These are phyloP conservation scores for Leccinum angustisporum DNA, from an alignment of 1,284 basidiomycete genomes.

Conservation along the genomic window DNA sequence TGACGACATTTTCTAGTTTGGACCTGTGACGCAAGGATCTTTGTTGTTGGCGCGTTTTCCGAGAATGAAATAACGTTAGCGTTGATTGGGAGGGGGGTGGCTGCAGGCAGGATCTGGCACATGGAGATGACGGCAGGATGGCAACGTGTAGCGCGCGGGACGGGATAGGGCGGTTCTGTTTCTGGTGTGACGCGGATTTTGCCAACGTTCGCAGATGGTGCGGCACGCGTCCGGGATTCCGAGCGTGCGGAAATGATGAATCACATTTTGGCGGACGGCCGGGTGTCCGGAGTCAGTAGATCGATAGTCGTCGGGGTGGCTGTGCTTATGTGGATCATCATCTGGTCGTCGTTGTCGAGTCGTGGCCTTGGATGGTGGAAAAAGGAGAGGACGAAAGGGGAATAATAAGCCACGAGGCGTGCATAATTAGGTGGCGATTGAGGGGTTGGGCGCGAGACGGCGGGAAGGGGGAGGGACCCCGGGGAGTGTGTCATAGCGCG, in stretches of 20 bases:
- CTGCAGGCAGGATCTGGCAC: background rate
- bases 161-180: background rate
- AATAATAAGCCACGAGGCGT: background rate
- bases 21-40: background rate
- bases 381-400: background rate
- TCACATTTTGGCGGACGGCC: conserved; percentile 5
- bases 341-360: background rate
- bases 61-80: conserved; percentile 21
- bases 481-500: conserved; percentile 7
- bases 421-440: background rate
- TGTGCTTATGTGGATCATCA: conserved; percentile 1
- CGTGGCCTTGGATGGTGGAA: background rate
- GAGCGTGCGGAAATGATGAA: conserved; percentile 11
- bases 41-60: background rate
- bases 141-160: background rate
- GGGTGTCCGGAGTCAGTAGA: conserved; percentile 16
- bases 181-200: background rate
- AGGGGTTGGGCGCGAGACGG: background rate
- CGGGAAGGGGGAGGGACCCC: conserved; percentile 9
- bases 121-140: conserved; percentile 4
- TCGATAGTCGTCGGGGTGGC: conserved; percentile 6
- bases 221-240: background rate
- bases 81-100: background rate
- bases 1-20: too few relatives aligned
- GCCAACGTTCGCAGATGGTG: background rate